These are phyloP conservation scores for Neoascochyta sp. DNA, from an alignment of 2,329 filamentous ascomycete genomes.

Conservation along the genomic window DNA sequence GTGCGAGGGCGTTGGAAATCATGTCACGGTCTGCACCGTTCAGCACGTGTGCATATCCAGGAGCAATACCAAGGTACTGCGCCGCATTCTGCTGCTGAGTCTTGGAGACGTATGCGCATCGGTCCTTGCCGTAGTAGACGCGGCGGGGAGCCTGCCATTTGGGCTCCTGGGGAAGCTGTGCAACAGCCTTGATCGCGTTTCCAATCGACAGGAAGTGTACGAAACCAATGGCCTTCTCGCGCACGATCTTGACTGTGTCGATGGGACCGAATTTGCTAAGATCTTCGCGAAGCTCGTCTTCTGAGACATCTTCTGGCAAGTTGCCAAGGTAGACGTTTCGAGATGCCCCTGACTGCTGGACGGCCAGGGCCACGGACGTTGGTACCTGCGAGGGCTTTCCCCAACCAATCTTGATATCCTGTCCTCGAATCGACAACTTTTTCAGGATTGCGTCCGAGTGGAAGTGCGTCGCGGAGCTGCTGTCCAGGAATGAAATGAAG, in stretches of 20 bases:
- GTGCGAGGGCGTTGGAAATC: conserved; percentile 91
- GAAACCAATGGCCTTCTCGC: conserved; percentile 97
- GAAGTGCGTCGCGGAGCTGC: conserved; percentile 96
- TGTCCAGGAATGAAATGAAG: conserved; percentile 98
- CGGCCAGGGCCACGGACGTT: conserved; percentile 92
- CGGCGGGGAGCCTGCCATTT: conserved; percentile 96
- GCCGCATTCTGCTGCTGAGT: conserved; percentile 99
- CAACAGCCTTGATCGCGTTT: conserved; percentile 97
- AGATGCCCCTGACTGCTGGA: conserved; percentile 95
- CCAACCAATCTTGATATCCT: conserved; percentile 99
- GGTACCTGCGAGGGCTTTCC: conserved; percentile 97
- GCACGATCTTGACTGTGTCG: conserved; percentile 95
- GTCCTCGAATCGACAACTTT: conserved; percentile 96
- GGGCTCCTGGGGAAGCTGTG: conserved; percentile 89
- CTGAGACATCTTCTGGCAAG: conserved; percentile 80
- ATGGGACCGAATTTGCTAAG: conserved; percentile 94
- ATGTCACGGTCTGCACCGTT: conserved; percentile 94
- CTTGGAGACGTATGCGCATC: conserved; percentile 98
- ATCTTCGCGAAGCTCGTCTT: conserved; percentile 91
- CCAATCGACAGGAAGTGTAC: conserved; percentile 96
- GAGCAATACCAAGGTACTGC: conserved; percentile 94
- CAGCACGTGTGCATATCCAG: conserved; percentile 92
- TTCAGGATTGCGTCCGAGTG: conserved; percentile 99
- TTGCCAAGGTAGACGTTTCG: conserved; percentile 97
- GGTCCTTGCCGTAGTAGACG: conserved; percentile 98